Conservation (phyloP, 148 eudicot species). For the Silene conica region DNA sequence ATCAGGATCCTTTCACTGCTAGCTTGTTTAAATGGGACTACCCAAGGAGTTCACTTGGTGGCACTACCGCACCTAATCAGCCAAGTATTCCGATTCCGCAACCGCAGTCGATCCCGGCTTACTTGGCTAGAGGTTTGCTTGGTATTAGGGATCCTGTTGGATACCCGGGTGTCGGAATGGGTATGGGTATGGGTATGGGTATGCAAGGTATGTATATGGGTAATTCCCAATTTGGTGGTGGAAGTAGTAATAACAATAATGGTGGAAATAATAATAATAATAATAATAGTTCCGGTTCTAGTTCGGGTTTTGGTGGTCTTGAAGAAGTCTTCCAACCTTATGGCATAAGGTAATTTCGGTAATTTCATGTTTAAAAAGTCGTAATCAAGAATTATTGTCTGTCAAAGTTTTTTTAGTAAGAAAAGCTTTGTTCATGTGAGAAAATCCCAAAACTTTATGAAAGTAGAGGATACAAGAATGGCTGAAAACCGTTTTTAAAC, state of each 20-base stretch:
- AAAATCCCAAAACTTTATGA: too few relatives aligned
- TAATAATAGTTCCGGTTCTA: slow-evolving; percentile 5
- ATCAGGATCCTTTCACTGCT: slow-evolving; percentile 68
- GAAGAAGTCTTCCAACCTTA: slow-evolving; percentile 79
- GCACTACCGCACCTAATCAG: slow-evolving; percentile 26
- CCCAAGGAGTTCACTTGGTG: slow-evolving; percentile 18
- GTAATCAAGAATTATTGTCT: too few relatives aligned
- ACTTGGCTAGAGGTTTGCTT: slow-evolving; percentile 21
- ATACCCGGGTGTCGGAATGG: slow-evolving; percentile 4
- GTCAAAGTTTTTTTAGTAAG: too few relatives aligned
- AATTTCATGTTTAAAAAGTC: background rate
- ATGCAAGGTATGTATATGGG: slow-evolving; percentile 20
- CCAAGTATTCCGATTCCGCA: slow-evolving; percentile 3
- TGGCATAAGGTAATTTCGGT: slow-evolving; percentile 61
- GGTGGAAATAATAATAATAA: background rate
- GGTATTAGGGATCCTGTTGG: slow-evolving; percentile 21
- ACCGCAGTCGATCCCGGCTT: slow-evolving; percentile 17
- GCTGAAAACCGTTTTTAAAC: too few relatives aligned
- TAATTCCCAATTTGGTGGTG: slow-evolving; percentile 1
- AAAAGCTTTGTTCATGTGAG: too few relatives aligned
- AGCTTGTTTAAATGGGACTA: slow-evolving; percentile 78
- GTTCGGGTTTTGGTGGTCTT: slow-evolving; percentile 39
- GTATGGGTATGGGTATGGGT: slow-evolving; percentile 26
- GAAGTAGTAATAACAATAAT: background rate
- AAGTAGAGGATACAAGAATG: too few relatives aligned